Conservation (phyloP, 2,329 filamentous ascomycete species). For the Xylariales sp. region DNA sequence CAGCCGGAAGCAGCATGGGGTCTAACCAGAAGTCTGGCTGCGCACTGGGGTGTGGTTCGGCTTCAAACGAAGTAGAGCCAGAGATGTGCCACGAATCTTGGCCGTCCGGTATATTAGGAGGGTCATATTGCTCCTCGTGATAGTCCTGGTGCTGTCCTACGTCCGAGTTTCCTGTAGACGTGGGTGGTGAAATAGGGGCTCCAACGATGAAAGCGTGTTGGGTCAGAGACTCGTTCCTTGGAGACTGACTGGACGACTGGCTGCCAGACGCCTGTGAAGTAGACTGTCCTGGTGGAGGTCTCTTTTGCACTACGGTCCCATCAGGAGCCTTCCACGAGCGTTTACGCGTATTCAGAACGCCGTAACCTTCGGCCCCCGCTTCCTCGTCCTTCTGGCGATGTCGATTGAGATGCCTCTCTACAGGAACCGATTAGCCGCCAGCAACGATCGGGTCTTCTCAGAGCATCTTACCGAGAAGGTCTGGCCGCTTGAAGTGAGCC, state of each 20-base stretch:
- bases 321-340: conserved; percentile 50
- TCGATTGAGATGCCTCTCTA: conserved; percentile 54
- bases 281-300: conserved; percentile 17
- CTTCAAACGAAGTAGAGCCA: conserved; percentile 10
- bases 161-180: conserved; percentile 6
- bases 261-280: conserved; percentile 5
- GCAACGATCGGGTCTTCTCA: neutral
- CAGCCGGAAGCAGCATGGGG: conserved; percentile 22
- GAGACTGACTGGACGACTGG: conserved; percentile 4
- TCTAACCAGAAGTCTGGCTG: conserved; percentile 17
- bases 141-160: conserved; percentile 7
- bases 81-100: conserved; percentile 6
- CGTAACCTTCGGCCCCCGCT: conserved; percentile 46
- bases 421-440: conserved; percentile 15
- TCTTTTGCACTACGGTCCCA: conserved; percentile 46
- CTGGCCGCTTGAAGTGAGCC: conserved; percentile 56
- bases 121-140: conserved; percentile 15
- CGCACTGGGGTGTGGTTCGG: conserved; percentile 8
- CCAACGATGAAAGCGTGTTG: neutral
- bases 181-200: conserved; percentile 9
- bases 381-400: conserved; percentile 50
- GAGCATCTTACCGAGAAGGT: conserved; percentile 45
- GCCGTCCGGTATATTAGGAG: conserved; percentile 2
- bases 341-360: conserved; percentile 49
- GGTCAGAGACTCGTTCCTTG: neutral